Conservation (phyloP, 306 rosid species). For the Rubus parviflorus region DNA sequence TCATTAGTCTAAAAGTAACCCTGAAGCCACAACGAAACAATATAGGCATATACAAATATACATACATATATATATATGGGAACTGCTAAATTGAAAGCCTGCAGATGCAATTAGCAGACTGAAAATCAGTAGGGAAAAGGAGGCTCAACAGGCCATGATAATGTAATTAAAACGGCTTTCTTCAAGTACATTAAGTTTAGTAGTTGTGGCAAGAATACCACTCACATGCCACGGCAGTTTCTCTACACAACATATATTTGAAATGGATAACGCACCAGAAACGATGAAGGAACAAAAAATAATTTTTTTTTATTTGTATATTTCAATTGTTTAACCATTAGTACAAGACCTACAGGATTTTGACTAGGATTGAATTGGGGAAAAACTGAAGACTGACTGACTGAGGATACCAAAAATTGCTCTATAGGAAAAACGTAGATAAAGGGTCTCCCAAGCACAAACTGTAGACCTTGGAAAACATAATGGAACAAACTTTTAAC, state of each 20-base stretch:
- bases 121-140: not conserved
- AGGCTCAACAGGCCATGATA: not conserved
- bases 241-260: too few relatives aligned
- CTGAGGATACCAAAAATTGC: not conserved
- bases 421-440: not conserved
- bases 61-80: not conserved
- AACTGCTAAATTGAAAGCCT: not conserved
- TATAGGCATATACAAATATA: too few relatives aligned
- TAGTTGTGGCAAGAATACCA: not conserved
- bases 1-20: not conserved
- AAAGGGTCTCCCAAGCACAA: not conserved
- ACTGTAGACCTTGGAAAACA: conserved; percentile 7
- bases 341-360: conserved; percentile 11
- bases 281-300: not conserved
- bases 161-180: not conserved
- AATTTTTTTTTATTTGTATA: not conserved
- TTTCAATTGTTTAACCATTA: not conserved
- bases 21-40: not conserved
- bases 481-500: not conserved
- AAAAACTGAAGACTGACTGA: not conserved
- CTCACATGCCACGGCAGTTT: not conserved
- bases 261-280: not conserved
- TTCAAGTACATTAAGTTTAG: not conserved
- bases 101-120: not conserved
- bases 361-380: conserved; percentile 16